phyloP scores from a whole-genome alignment of 352 stramenopile species.

The Phytophthora brassicae region DNA sequence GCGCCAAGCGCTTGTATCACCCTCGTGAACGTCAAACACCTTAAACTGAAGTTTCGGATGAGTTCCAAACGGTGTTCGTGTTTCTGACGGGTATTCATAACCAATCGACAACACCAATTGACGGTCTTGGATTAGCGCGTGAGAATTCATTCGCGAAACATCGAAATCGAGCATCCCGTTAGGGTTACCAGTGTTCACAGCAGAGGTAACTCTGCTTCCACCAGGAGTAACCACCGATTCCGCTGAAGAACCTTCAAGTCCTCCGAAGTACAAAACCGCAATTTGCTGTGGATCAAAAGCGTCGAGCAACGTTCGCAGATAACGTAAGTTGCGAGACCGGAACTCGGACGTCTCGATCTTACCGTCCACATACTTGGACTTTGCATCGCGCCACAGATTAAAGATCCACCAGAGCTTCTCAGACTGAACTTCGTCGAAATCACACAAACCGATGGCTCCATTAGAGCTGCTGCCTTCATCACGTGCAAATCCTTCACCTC shows the following conservation, averaged over 20 bases:
- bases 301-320: constrained; percentile 67
- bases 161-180: constrained; percentile 75
- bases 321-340: constrained; percentile 68
- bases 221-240: constrained; percentile 30
- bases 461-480: constrained; percentile 58
- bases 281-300: constrained; percentile 82
- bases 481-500: constrained; percentile 32
- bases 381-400: constrained; percentile 64
- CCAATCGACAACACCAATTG: constrained; percentile 69
- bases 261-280: constrained; percentile 61
- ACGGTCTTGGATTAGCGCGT: constrained; percentile 73
- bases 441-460: constrained; percentile 62
- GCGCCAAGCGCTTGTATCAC: constrained; percentile 59
- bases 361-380: constrained; percentile 67
- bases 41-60: constrained; percentile 60
- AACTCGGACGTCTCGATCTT: constrained; percentile 74
- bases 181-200: constrained; percentile 28
- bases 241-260: constrained; percentile 22
- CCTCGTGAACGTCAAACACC: constrained; percentile 54
- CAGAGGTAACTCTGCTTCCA: constrained; percentile 19
- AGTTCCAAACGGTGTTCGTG: constrained; percentile 28
- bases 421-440: constrained; percentile 83
- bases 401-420: constrained; percentile 86
- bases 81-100: constrained; percentile 40
- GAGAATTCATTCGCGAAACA: constrained; percentile 73